Conservation (phyloP, 257 asterid genomes). For the Asclepias syriaca region DNA sequence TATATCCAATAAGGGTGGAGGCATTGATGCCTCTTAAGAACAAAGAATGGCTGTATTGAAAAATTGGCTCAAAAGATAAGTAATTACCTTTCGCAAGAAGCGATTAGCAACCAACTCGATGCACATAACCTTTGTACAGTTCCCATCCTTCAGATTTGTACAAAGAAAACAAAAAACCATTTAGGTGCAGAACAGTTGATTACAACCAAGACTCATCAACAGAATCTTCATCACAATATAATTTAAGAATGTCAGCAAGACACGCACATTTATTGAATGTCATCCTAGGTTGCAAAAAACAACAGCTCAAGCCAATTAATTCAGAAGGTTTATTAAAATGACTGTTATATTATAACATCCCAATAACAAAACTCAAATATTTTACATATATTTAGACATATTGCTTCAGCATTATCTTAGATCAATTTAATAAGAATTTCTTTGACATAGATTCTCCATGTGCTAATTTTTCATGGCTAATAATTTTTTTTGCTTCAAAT, state of each 20-base stretch:
- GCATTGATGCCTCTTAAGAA: neutral
- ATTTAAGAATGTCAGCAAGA: neutral
- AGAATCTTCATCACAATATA: neutral
- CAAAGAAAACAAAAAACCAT: constrained; percentile 4
- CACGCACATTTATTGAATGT: neutral
- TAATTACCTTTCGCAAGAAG: constrained; percentile 84
- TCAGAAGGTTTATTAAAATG: neutral
- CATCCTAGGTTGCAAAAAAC: neutral
- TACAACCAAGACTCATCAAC: neutral
- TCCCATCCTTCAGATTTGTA: constrained; percentile 43
- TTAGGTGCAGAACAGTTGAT: constrained; percentile 6
- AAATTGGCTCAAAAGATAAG: constrained; percentile 4
- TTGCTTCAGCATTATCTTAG: neutral
- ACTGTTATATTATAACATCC: neutral
- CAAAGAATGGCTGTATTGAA: neutral
- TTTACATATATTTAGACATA: neutral
- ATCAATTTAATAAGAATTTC: neutral
- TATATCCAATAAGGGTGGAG: neutral
- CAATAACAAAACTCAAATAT: neutral
- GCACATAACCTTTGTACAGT: constrained; percentile 55
- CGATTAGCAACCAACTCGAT: constrained; percentile 95
- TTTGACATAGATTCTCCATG: neutral
- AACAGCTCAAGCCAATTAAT: neutral
- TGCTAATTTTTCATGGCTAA: neutral
- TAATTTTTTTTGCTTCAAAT: neutral